Evolutionary conservation across 2,329 filamentous ascomycete species (phyloP).

Genomic region (Aureobasidium sp.): DNA sequence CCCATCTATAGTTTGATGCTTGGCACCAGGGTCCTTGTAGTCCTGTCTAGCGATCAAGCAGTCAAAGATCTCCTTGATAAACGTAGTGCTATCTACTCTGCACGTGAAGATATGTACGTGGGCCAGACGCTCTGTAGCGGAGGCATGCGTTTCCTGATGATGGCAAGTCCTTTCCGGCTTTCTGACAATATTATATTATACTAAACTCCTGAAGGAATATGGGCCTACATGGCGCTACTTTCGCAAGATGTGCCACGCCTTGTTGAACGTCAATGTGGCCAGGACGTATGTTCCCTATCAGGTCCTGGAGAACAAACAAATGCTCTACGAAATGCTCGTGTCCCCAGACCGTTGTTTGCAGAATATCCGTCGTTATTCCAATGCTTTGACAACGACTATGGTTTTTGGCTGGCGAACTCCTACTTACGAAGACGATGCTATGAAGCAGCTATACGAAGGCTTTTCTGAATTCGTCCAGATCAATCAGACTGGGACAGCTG

Average conservation of each 20-base stretch:
- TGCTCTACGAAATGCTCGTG: conserved; percentile 23
- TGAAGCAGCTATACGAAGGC: conserved; percentile 19
- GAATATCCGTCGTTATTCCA: conserved; percentile 29
- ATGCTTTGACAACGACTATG: conserved; percentile 30
- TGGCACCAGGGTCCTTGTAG: conserved; percentile 41
- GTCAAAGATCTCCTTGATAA: conserved; percentile 47
- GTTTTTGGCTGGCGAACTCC: conserved; percentile 32
- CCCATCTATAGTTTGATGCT: conserved; percentile 47
- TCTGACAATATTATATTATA: neutral
- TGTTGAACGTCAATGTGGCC: conserved; percentile 24
- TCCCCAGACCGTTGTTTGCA: conserved; percentile 28
- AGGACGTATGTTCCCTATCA: conserved; percentile 26
- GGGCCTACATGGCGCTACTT: conserved; percentile 24
- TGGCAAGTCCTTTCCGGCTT: conserved; percentile 22
- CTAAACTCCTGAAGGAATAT: conserved; percentile 23
- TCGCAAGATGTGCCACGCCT: conserved; percentile 25
- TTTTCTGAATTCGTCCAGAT: conserved; percentile 11
- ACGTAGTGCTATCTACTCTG: conserved; percentile 38
- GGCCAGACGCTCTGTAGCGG: conserved; percentile 41
- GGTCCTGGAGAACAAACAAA: conserved; percentile 20
- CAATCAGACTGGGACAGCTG: conserved; percentile 14
- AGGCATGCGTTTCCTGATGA: conserved; percentile 43
- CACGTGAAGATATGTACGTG: conserved; percentile 31
- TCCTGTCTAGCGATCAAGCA: conserved; percentile 39
- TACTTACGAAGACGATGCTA: conserved; percentile 21